phyloP scores from a whole-genome alignment of 1,284 basidiomycete species.

The Exsudoporus floridanus region DNA sequence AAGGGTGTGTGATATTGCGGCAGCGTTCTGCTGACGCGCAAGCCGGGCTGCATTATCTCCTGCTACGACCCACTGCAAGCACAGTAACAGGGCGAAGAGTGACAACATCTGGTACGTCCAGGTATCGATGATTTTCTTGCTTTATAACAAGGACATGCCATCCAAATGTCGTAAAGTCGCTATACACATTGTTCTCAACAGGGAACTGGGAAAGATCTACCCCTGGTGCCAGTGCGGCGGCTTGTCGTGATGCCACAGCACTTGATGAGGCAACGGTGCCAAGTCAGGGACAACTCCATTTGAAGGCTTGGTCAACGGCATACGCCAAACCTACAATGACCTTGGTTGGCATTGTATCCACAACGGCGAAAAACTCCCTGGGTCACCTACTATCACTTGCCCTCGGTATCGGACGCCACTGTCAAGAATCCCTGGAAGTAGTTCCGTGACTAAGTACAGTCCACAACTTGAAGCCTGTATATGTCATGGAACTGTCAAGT shows the following conservation, averaged over 20 bases:
- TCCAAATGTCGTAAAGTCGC: not conserved
- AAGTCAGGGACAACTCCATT: not conserved
- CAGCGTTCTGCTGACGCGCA: conserved; percentile 1
- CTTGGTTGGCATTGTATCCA: too few relatives aligned
- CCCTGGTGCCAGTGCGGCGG: not conserved
- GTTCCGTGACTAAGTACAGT: too few relatives aligned
- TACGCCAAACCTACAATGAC: too few relatives aligned
- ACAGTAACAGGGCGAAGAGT: conserved; percentile 1
- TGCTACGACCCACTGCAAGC: conserved; percentile 6
- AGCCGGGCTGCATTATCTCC: not conserved
- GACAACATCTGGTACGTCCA: conserved; percentile 11
- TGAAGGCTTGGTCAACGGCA: too few relatives aligned
- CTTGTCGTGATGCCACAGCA: not conserved
- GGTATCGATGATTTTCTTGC: not conserved
- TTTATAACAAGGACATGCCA: conserved; percentile 7
- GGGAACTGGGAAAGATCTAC: too few relatives aligned
- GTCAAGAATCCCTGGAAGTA: too few relatives aligned
- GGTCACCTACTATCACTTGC: too few relatives aligned
- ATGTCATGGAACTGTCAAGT: too few relatives aligned
- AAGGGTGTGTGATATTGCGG: conserved; percentile 6
- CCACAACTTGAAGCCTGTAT: too few relatives aligned
- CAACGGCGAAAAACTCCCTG: too few relatives aligned
- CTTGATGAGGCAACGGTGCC: not conserved
- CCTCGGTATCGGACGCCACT: too few relatives aligned
- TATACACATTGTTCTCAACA: not conserved